phyloP scores from a whole-genome alignment of 2,329 filamentous ascomycete species.

The Diaporthe sp. region DNA sequence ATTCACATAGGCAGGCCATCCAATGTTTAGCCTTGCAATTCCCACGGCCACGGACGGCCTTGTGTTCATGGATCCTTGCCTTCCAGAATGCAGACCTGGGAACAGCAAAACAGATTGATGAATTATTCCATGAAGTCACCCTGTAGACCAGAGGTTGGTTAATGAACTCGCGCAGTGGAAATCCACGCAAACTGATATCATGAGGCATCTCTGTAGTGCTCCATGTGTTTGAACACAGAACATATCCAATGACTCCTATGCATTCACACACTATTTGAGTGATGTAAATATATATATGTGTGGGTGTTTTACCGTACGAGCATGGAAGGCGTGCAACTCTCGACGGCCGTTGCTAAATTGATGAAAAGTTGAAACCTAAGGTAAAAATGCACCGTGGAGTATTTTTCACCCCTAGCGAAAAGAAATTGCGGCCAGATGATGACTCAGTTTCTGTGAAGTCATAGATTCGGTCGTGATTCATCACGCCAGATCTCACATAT shows the following conservation, averaged over 20 bases:
- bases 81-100: background rate
- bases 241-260: background rate
- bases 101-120: background rate
- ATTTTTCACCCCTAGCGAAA: background rate
- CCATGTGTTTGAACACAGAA: background rate
- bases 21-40: background rate
- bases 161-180: background rate
- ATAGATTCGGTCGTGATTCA: no score
- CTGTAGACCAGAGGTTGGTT: background rate
- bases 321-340: background rate
- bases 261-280: background rate
- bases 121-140: background rate
- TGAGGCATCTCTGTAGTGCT: background rate
- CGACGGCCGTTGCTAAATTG: background rate
- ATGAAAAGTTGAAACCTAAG: background rate
- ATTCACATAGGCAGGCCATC: no score
- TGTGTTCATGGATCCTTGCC: no score
- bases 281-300: background rate
- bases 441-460: no score
- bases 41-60: background rate
- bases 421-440: no score
- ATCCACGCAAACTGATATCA: background rate
- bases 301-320: background rate
- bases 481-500: no score
- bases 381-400: background rate